Conservation (phyloP, 169 alveolate genomes). For the Plasmodium sp. region DNA sequence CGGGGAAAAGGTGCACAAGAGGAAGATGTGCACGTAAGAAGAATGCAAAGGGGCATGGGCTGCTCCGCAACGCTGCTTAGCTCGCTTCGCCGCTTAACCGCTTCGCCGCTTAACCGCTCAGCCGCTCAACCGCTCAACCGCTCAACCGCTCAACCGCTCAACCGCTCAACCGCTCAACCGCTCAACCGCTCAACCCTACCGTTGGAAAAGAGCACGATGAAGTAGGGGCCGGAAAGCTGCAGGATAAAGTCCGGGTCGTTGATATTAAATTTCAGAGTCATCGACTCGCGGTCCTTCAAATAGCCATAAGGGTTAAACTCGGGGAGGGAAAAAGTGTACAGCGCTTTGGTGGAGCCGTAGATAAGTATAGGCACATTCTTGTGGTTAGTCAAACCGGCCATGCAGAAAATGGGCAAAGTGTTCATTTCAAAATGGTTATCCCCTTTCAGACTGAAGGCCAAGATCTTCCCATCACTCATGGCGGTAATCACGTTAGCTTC, state of each 20-base stretch:
- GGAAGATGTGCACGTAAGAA: not conserved
- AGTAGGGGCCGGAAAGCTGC: conserved; percentile 70
- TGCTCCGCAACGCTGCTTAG: not conserved
- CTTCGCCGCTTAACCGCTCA: too few relatives aligned
- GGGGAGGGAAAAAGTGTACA: conserved; percentile 71
- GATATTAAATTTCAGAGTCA: conserved; percentile 30
- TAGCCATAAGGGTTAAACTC: conserved; percentile 68
- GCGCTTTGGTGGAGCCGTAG: conserved; percentile 61
- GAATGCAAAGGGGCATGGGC: not conserved
- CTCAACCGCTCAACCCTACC: not conserved
- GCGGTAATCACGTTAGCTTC: conserved; percentile 74
- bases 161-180: too few relatives aligned
- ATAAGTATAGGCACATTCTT: conserved; percentile 53
- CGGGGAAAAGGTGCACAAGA: not conserved
- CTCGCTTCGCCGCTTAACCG: not conserved
- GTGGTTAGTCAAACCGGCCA: conserved; percentile 70
- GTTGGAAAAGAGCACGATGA: conserved; percentile 51
- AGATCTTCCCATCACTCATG: conserved; percentile 73
- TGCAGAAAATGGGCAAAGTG: conserved; percentile 62
- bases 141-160: not conserved
- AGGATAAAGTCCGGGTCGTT: conserved; percentile 67
- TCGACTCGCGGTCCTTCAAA: conserved; percentile 54
- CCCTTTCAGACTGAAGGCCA: conserved; percentile 60
- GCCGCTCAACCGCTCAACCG: not conserved
- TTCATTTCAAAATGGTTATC: conserved; percentile 68